Evolutionary conservation across 345 rosid species (phyloP).

Genomic region (Eucalyptus cladocalyx): DNA sequence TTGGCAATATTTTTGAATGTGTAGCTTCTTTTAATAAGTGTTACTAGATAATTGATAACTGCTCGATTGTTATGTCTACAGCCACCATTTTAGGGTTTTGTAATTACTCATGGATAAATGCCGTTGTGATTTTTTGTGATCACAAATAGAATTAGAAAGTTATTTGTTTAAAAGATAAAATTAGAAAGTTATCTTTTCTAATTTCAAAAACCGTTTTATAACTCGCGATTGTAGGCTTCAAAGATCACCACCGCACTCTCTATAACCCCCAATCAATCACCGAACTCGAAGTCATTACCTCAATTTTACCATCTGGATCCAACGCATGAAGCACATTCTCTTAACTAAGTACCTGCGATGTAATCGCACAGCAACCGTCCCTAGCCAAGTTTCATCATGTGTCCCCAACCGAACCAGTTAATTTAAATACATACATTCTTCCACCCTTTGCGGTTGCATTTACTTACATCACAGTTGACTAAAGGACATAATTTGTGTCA

Average conservation of each 20-base stretch:
- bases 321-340: background rate
- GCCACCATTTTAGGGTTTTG: background rate
- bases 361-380: background rate
- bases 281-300: fast-evolving
- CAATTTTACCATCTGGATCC: no score
- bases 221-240: background rate
- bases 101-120: background rate
- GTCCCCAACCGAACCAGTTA: background rate
- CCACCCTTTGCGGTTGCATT: background rate
- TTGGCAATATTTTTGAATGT: fast-evolving
- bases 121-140: background rate
- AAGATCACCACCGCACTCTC: background rate
- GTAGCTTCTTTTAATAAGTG: background rate
- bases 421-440: background rate
- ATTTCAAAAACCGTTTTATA: background rate
- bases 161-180: background rate
- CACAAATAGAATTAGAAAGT: background rate
- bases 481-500: background rate
- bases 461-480: background rate
- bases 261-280: background rate
- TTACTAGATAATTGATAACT: background rate
- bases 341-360: background rate
- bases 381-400: background rate
- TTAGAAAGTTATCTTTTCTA: background rate
- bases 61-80: background rate